Conservation (phyloP, 2,329 filamentous ascomycete genomes). For the Fusarium miscanthi region DNA sequence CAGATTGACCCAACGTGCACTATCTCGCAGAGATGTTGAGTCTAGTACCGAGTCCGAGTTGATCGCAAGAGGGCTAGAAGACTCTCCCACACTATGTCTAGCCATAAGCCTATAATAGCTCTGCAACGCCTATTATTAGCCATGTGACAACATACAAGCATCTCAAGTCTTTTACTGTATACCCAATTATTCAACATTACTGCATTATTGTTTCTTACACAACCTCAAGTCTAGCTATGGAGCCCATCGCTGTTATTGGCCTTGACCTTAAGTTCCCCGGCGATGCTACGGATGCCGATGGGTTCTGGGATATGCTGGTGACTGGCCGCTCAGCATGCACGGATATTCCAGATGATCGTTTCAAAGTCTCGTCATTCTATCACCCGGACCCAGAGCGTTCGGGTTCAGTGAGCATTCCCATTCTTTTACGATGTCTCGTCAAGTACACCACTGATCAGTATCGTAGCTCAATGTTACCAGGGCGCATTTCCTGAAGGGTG, state of each 20-base stretch:
- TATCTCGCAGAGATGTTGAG: neutral
- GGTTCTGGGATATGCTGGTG: constrained; percentile 12
- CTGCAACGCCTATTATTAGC: neutral
- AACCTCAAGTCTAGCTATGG: neutral
- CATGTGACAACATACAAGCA: neutral
- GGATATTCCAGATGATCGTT: constrained; percentile 4
- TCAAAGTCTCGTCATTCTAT: constrained; percentile 8
- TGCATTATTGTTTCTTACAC: neutral
- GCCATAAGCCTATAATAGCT: neutral
- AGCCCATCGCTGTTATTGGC: constrained; percentile 6
- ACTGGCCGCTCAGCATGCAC: constrained; percentile 1
- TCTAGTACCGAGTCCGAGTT: neutral
- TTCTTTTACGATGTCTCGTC: rapidly evolving
- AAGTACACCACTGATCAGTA: neutral
- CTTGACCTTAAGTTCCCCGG: constrained; percentile 10
- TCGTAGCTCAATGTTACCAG: neutral
- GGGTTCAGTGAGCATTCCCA: neutral
- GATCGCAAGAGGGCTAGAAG: rapidly evolving
- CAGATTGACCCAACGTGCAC: neutral
- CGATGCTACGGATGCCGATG: constrained; percentile 2
- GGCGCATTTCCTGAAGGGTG: neutral
- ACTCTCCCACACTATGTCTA: rapidly evolving
- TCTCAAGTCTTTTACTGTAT: neutral
- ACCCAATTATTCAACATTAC: neutral
- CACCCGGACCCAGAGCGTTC: constrained; percentile 8